A percentile compares a stretch with the other conserved stretches of the same genome.
phyloP scores from a whole-genome alignment of 208 protist genomes.

The Crithidia sp. region DNA sequence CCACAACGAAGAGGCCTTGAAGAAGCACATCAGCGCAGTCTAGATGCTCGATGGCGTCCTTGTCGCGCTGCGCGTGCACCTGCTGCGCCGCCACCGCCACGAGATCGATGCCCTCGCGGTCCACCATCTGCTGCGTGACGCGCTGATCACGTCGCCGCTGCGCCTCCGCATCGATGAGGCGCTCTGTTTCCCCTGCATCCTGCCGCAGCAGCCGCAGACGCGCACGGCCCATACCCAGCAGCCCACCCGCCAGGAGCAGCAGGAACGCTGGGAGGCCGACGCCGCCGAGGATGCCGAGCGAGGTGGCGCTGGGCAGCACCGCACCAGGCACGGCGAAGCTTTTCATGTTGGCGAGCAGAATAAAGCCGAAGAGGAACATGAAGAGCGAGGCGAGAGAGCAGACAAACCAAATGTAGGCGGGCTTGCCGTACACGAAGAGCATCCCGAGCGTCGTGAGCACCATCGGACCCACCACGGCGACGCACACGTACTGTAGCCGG shows the following conservation, averaged over 20 bases:
- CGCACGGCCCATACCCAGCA: slow-evolving; percentile 19
- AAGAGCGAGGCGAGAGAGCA: slow-evolving; percentile 45
- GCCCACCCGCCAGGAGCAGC: slow-evolving; percentile 30
- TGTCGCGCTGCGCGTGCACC: slow-evolving; percentile 27
- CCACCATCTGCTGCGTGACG: slow-evolving; percentile 49
- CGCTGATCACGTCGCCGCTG: slow-evolving; percentile 15
- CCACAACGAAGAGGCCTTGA: slow-evolving; percentile 33
- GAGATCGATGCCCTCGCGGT: slow-evolving; percentile 45
- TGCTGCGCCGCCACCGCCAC: slow-evolving; percentile 50
- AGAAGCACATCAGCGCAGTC: slow-evolving; percentile 30
- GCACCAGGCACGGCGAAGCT: slow-evolving; percentile 21
- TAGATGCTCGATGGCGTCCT: slow-evolving; percentile 21
- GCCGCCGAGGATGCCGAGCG: slow-evolving; percentile 27
- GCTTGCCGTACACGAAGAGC: slow-evolving; percentile 49
- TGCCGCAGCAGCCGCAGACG: slow-evolving; percentile 23
- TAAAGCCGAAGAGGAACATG: slow-evolving; percentile 58
- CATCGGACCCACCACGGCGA: slow-evolving; percentile 52
- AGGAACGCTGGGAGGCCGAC: slow-evolving; percentile 39
- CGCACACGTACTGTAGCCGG: slow-evolving; percentile 57
- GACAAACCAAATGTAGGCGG: slow-evolving; percentile 51
- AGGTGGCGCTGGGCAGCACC: slow-evolving; percentile 6
- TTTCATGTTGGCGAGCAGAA: slow-evolving; percentile 35
- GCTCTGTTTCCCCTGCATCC: slow-evolving; percentile 28
- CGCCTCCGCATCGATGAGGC: slow-evolving; percentile 27
- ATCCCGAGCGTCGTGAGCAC: slow-evolving; percentile 52